Evolutionary conservation across 148 eudicot genomes (phyloP).

Genomic region (Suaeda aralocaspica): DNA sequence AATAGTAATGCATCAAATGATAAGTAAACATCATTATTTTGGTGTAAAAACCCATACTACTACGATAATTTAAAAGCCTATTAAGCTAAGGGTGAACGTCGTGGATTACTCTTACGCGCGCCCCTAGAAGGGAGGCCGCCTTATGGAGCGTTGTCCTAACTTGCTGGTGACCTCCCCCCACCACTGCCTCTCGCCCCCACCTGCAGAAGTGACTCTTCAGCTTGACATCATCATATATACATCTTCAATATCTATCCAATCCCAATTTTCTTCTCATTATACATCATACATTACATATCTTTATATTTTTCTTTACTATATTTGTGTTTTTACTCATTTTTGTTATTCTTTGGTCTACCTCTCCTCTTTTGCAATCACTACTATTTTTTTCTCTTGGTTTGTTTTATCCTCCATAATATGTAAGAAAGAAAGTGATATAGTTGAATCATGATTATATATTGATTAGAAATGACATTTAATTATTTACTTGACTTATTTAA

Average conservation of each 20-base stretch:
- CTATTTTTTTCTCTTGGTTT: neutral
- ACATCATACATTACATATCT: neutral
- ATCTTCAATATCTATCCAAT: slow-evolving; percentile 31
- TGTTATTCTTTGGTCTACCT: slow-evolving; percentile 27
- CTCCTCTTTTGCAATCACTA: slow-evolving; percentile 23
- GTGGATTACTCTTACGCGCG: slow-evolving; percentile 28
- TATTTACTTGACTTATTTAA: neutral
- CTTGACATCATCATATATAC: slow-evolving; percentile 3
- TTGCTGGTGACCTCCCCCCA: slow-evolving; percentile 25
- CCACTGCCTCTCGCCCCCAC: slow-evolving; percentile 16
- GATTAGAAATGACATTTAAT: neutral
- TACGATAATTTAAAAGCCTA: too few relatives aligned
- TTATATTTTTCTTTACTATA: neutral
- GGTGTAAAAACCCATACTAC: too few relatives aligned
- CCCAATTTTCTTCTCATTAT: slow-evolving; percentile 27
- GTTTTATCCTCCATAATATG: slow-evolving; percentile 17
- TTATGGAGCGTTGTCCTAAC: neutral
- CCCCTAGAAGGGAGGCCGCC: slow-evolving; percentile 12
- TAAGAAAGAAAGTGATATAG: neutral
- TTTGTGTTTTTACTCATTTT: slow-evolving; percentile 14
- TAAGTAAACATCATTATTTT: too few relatives aligned
- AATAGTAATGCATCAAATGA: too few relatives aligned
- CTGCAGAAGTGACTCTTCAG: slow-evolving; percentile 25
- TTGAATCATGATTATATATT: slow-evolving; percentile 1
- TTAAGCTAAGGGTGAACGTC: slow-evolving; percentile 29